These are phyloP conservation scores for Vigna angularis DNA, from an alignment of 306 rosid genomes.

Conservation along the genomic window DNA sequence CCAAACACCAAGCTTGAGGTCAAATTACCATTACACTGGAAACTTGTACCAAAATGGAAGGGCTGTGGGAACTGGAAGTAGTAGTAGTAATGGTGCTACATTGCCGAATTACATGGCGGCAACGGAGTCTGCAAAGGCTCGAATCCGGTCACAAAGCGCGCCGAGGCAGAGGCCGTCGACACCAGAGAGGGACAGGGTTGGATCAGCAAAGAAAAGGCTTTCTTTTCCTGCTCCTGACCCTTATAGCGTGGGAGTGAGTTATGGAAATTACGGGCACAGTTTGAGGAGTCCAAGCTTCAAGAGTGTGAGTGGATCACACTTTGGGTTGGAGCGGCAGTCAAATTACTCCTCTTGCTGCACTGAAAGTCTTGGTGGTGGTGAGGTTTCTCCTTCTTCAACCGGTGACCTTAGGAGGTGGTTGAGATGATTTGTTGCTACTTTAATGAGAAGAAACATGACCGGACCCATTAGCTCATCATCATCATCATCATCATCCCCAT, in stretches of 20 bases:
- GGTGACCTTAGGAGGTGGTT: slow-evolving; percentile 87
- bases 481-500: not conserved
- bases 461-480: slow-evolving; percentile 3
- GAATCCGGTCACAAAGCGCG: slow-evolving; percentile 89
- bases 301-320: slow-evolving; percentile 68
- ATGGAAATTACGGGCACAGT: slow-evolving; percentile 70
- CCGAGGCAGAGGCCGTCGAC: slow-evolving; percentile 92
- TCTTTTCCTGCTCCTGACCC: slow-evolving; percentile 89
- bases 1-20: slow-evolving; percentile 91
- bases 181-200: slow-evolving; percentile 87
- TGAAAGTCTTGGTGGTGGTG: slow-evolving; percentile 88
- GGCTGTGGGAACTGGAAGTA: slow-evolving; percentile 46
- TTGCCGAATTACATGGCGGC: slow-evolving; percentile 98
- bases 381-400: slow-evolving; percentile 91
- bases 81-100: slow-evolving; percentile 42
- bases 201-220: slow-evolving; percentile 85
- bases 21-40: slow-evolving; percentile 74
- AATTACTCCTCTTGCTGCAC: slow-evolving; percentile 94
- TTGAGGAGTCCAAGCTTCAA: slow-evolving; percentile 94
- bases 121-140: slow-evolving; percentile 94
- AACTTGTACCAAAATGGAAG: slow-evolving; percentile 57
- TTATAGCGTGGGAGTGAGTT: slow-evolving; percentile 53
- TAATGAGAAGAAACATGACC: slow-evolving; percentile 23
- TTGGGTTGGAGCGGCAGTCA: slow-evolving; percentile 84
- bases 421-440: slow-evolving; percentile 62